Conservation (phyloP, 768 basidiomycete genomes). For the Lactarius sanguifluus region DNA sequence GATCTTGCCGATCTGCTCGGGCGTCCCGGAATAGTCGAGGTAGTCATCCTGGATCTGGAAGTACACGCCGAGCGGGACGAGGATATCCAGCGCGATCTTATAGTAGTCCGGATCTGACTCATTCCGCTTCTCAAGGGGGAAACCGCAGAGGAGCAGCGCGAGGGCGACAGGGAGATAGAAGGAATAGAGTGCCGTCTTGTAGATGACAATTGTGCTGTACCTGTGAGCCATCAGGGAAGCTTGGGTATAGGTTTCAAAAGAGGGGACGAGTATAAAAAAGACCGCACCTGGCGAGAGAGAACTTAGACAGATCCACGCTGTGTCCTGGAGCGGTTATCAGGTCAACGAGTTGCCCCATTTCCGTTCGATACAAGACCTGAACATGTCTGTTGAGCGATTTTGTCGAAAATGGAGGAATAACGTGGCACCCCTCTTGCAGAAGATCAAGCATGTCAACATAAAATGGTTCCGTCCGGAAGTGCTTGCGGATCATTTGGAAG, state of each 20-base stretch:
- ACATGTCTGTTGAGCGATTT: not conserved
- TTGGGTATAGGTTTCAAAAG: not conserved
- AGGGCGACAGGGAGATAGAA: slow-evolving; percentile 98
- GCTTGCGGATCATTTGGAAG: slow-evolving; percentile 82
- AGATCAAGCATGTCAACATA: slow-evolving; percentile 90
- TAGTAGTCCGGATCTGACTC: slow-evolving; percentile 58
- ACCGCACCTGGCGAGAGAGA: slow-evolving; percentile 78
- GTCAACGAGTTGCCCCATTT: slow-evolving; percentile 95
- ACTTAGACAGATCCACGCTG: slow-evolving; percentile 81
- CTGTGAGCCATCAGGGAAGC: slow-evolving; percentile 41
- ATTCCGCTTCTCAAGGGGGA: slow-evolving; percentile 52
- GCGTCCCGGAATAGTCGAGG: slow-evolving; percentile 86
- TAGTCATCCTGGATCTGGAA: slow-evolving; percentile 99
- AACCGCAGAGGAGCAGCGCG: slow-evolving; percentile 75
- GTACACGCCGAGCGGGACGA: slow-evolving; percentile 92
- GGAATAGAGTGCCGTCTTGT: slow-evolving; percentile 97
- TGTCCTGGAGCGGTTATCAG: slow-evolving; percentile 95
- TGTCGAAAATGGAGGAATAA: not conserved
- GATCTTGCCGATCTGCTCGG: slow-evolving; percentile 92
- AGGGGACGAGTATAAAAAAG: not conserved
- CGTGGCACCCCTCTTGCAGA: slow-evolving; percentile 71
- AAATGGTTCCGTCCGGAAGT: slow-evolving; percentile 77
- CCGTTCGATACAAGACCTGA: slow-evolving; percentile 78
- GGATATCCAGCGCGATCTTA: slow-evolving; percentile 72
- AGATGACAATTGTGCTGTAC: slow-evolving; percentile 88